These are phyloP conservation scores for Chlamydomonas incerta DNA, from an alignment of 139 green algal genomes.

Conservation along the genomic window DNA sequence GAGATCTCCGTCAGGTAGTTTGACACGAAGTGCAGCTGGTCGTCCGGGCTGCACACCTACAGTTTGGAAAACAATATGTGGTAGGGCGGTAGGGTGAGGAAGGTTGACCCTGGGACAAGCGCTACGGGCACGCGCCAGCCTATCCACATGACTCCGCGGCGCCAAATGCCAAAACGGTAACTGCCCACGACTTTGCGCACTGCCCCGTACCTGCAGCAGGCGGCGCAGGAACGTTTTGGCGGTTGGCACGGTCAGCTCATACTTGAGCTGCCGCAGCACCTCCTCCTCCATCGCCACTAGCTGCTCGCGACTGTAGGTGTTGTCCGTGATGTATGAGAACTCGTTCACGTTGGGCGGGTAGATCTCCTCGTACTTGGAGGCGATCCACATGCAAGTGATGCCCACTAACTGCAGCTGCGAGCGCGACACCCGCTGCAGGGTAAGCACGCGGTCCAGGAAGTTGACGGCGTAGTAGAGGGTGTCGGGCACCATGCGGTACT, in stretches of 20 bases:
- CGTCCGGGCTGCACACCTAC: slow-evolving; percentile 67
- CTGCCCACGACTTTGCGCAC: no score
- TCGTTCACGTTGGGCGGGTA: slow-evolving; percentile 93
- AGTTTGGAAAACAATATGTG: no score
- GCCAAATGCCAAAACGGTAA: no score
- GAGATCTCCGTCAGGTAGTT: slow-evolving; percentile 92
- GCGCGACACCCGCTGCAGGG: slow-evolving; percentile 59
- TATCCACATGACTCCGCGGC: no score
- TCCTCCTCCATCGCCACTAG: slow-evolving; percentile 88
- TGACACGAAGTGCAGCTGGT: slow-evolving; percentile 75
- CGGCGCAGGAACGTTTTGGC: slow-evolving; percentile 93
- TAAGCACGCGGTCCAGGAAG: slow-evolving; percentile 94
- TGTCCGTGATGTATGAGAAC: slow-evolving; percentile 98
- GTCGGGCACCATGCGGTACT: slow-evolving; percentile 95
- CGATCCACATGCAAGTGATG: slow-evolving; percentile 94
- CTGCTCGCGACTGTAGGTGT: slow-evolving; percentile 93
- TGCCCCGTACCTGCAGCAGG: slow-evolving; percentile 45
- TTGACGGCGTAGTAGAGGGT: slow-evolving; percentile 92
- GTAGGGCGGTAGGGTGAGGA: no score
- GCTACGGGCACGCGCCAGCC: no score
- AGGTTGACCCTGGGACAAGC: no score
- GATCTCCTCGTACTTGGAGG: slow-evolving; percentile 98
- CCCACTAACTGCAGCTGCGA: slow-evolving; percentile 81
- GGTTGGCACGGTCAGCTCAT: slow-evolving; percentile 92
- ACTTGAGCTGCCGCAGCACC: slow-evolving; percentile 87